Conservation (phyloP, 2,329 filamentous ascomycete genomes). For the Acrodontium crateriforme region DNA sequence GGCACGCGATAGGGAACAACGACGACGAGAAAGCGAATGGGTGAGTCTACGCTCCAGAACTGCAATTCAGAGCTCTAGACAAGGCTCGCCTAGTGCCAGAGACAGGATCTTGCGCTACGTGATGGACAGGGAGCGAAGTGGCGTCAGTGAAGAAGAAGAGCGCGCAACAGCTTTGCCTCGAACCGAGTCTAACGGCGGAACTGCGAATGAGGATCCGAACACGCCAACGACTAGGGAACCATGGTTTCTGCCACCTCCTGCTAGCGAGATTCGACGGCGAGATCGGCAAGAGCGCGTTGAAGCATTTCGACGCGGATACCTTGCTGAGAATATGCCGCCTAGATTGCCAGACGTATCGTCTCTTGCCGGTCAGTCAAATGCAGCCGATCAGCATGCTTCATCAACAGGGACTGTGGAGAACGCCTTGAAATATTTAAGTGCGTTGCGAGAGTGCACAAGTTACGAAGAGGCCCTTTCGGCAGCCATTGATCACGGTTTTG, state of each 20-base stretch:
- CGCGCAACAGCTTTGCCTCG: constrained; percentile 20
- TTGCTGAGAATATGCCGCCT: constrained; percentile 19
- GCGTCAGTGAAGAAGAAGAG: constrained; percentile 21
- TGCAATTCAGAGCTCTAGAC: constrained; percentile 18
- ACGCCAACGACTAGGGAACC: constrained; percentile 9
- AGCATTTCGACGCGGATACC: constrained; percentile 21
- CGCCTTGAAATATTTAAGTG: constrained; percentile 47
- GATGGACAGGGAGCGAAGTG: constrained; percentile 25
- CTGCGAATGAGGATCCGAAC: constrained; percentile 7
- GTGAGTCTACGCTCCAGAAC: constrained; percentile 19
- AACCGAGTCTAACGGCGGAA: constrained; percentile 7
- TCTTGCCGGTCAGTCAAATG: constrained; percentile 8
- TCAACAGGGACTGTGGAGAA: constrained; percentile 36
- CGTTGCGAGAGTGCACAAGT: constrained; percentile 39
- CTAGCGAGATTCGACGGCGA: constrained; percentile 8
- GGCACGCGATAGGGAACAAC: constrained; percentile 18
- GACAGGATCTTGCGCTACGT: constrained; percentile 27
- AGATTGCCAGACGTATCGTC: constrained; percentile 17
- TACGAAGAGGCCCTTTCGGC: constrained; percentile 41
- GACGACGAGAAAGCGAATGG: constrained; percentile 16
- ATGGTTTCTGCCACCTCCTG: constrained; percentile 13
- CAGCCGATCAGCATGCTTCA: constrained; percentile 5
- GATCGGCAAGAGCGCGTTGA: constrained; percentile 18
- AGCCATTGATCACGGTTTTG: constrained; percentile 40
- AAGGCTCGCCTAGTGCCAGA: constrained; percentile 19